Evolutionary conservation across 176 grass and related monocot species (phyloP).

Genomic region (Carex parvula): DNA sequence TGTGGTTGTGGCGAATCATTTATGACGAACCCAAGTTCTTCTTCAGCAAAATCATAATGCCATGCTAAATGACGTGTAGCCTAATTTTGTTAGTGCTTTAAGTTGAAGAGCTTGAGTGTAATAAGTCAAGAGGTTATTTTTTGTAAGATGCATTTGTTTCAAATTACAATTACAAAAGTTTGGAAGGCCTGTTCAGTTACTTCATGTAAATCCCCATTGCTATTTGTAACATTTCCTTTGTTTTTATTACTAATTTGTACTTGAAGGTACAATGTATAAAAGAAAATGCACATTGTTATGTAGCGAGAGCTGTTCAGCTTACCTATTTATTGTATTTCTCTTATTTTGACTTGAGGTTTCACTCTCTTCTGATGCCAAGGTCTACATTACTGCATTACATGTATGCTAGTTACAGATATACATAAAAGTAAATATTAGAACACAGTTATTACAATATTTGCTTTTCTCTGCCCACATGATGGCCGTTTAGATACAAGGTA

Average conservation of each 20-base stretch:
- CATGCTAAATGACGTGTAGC: background rate
- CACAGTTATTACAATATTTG: too few relatives aligned
- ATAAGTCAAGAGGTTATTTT: background rate
- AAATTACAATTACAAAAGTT: background rate
- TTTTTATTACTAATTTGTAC: background rate
- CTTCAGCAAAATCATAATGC: constrained; percentile 24
- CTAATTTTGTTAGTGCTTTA: constrained; percentile 22
- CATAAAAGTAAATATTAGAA: background rate
- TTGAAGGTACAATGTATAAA: background rate
- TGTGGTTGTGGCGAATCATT: constrained; percentile 93
- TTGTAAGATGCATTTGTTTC: constrained; percentile 5
- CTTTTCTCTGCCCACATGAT: too few relatives aligned
- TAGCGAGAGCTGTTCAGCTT: background rate
- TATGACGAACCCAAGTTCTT: constrained; percentile 45
- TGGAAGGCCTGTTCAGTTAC: background rate
- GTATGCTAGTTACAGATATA: background rate
- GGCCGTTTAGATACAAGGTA: background rate
- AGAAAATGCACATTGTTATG: background rate
- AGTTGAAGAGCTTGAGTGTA: background rate
- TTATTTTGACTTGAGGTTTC: background rate
- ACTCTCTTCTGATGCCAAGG: background rate
- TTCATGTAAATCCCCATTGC: constrained; percentile 8
- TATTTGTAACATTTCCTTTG: background rate
- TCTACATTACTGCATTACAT: background rate
- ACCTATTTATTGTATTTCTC: background rate